These are phyloP conservation scores for Mortierella sp. DNA, from an alignment of 371 early-diverging fungal genomes.

Conservation along the genomic window DNA sequence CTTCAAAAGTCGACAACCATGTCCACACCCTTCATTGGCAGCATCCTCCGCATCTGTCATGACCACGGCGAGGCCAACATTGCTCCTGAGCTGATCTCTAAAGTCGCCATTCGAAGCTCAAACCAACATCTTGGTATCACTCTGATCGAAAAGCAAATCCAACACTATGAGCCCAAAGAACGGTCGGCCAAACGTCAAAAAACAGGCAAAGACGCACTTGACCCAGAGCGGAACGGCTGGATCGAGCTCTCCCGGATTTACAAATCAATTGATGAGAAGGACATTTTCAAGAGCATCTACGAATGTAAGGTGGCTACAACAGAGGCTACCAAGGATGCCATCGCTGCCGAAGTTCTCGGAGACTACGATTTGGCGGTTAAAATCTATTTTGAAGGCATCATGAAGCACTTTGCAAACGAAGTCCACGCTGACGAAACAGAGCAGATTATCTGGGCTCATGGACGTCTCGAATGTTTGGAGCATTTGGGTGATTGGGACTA, in stretches of 20 bases:
- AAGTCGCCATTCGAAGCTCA: conserved; percentile 57
- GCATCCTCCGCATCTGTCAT: conserved; percentile 64
- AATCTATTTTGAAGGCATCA: conserved; percentile 58
- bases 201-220: conserved; percentile 13
- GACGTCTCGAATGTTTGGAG: conserved; percentile 69
- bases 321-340: conserved; percentile 62
- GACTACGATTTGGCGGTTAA: conserved; percentile 67
- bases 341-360: conserved; percentile 68
- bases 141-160: conserved; percentile 60
- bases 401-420: conserved; percentile 47
- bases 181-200: conserved; percentile 41
- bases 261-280: conserved; percentile 68
- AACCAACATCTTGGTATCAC: conserved; percentile 70
- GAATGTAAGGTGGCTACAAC: conserved; percentile 62
- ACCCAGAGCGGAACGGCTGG: conserved; percentile 57
- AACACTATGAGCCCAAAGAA: conserved; percentile 38
- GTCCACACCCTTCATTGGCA: conserved; percentile 65
- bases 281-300: conserved; percentile 70
- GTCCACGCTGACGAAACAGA: conserved; percentile 56
- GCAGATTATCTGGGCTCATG: conserved; percentile 63
- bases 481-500: conserved; percentile 73
- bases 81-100: conserved; percentile 52
- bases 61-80: conserved; percentile 57
- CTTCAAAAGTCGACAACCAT: conserved; percentile 46
- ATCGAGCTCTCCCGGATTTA: conserved; percentile 70